Base-by-base conservation (phyloP, 768 basidiomycete species). In the Auriculariales sp. region DNA sequence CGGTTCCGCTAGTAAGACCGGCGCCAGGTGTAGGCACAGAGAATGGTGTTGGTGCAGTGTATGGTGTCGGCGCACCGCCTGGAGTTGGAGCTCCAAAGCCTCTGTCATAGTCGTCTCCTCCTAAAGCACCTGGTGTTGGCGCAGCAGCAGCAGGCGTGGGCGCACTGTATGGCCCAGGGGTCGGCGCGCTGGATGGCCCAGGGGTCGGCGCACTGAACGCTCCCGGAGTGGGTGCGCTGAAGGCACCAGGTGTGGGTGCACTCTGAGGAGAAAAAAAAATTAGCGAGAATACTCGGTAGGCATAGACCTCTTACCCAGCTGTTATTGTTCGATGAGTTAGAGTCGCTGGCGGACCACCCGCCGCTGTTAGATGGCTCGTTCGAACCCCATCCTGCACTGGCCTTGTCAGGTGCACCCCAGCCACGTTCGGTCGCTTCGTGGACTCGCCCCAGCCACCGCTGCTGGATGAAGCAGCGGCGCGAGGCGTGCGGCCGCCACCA, bases 111-210 rank as follows among this genome's bases (percentile, higher is more conserved):
- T 55, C 28, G 54, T 57, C 31, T 53, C 56, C 19, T 55, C 59
- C 35, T 45, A 58, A 56, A 19, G 58, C 53, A 10, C 61, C 66
- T 10, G 67, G 66, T 28, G 67, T 66, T 12, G 66, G 66, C 6
- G 66, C 64, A 1, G 65, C 67, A 1, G 71, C 55, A 44, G 57
- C 61, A 7, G 71, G 70, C 4, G 70, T 71, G 7, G 69, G 59
- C 3, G 68, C 69, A 33, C 64, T 61, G 29, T 64, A 64, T 2
- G 68, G 65, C 2, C 69, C 71, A 14, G 67, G 69, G 7, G 67
- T 60, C 2, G 64, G 56, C 51, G 61, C 68, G 58, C 56, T 56
- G 45, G 53, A 28, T 33, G 47, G 31, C 28, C 46, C 52, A 35
- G 49, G 22, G 53, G 50, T 6, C 59, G 55, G 25, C 50, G 54